A percentile compares a stretch with the other conserved stretches of the same genome.
These are phyloP conservation scores for Penicillium paxilli DNA, from an alignment of 495 filamentous ascomycete genomes.

Conservation along the genomic window DNA sequence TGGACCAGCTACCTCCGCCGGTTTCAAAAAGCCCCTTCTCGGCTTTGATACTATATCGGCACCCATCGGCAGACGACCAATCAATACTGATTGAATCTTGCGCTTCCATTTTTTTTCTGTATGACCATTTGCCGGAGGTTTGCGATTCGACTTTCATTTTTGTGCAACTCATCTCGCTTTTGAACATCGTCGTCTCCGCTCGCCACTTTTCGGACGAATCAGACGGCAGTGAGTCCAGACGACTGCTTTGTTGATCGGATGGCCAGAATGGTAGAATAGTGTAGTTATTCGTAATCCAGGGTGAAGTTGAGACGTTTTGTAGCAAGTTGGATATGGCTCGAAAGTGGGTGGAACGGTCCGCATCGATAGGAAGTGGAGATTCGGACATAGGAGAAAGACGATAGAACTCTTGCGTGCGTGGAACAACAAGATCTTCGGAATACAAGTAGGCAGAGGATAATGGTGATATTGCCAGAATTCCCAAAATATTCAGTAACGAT, in stretches of 20 bases:
- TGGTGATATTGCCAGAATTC: conserved; percentile 30
- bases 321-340: conserved; percentile 33
- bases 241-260: conserved; percentile 6
- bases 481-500: conserved; percentile 28
- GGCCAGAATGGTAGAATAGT: conserved; percentile 42
- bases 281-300: conserved; percentile 39
- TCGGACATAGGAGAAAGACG: conserved; percentile 7
- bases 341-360: conserved; percentile 25
- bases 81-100: not conserved
- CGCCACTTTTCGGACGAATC: conserved; percentile 24
- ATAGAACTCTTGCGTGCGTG: conserved; percentile 17
- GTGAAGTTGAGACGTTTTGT: conserved; percentile 37
- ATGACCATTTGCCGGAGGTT: not conserved
- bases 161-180: conserved; percentile 25
- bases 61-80: conserved; percentile 16
- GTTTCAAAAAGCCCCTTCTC: not conserved
- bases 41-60: conserved; percentile 12
- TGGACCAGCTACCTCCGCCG: conserved; percentile 24
- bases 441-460: conserved; percentile 34
- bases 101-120: not conserved
- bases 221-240: conserved; percentile 24
- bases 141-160: conserved; percentile 16
- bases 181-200: conserved; percentile 35
- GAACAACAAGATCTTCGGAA: conserved; percentile 23
- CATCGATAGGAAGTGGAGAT: conserved; percentile 16